Evolutionary conservation across 1,284 basidiomycete genomes (phyloP).

Genomic region (Tilletia caries): DNA sequence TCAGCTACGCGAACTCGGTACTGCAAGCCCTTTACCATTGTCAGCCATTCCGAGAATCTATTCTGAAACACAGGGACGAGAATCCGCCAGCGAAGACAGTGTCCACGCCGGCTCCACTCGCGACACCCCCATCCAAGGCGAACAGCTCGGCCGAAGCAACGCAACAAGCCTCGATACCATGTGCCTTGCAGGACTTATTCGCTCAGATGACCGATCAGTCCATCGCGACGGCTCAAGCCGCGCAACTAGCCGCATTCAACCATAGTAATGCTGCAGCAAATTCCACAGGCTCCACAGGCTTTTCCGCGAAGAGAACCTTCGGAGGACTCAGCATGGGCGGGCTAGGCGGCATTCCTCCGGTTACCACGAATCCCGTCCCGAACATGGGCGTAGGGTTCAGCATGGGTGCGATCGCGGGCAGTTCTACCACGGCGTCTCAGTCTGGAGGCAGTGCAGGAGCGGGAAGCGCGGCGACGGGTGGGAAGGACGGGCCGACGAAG

Average conservation of each 20-base stretch:
- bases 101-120: neutral
- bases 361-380: neutral
- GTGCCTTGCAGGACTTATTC: constrained; percentile 1
- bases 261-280: neutral
- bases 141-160: neutral
- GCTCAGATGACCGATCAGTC: constrained; percentile 12
- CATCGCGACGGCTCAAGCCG: neutral
- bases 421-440: neutral
- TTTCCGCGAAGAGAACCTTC: constrained; percentile 1
- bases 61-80: constrained; percentile 54
- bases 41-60: constrained; percentile 72
- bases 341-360: neutral
- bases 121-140: neutral
- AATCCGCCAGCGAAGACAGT: neutral
- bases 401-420: neutral
- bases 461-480: neutral
- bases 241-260: neutral
- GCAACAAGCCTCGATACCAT: neutral
- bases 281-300: neutral
- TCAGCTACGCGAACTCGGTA: constrained; percentile 86
- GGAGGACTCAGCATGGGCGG: constrained; percentile 11
- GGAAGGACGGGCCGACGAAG: neutral
- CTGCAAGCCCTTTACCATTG: constrained; percentile 91
- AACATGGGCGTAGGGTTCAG: neutral
- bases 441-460: neutral